Conservation (phyloP, 768 basidiomycete genomes). For the Gyrodon lividus region DNA sequence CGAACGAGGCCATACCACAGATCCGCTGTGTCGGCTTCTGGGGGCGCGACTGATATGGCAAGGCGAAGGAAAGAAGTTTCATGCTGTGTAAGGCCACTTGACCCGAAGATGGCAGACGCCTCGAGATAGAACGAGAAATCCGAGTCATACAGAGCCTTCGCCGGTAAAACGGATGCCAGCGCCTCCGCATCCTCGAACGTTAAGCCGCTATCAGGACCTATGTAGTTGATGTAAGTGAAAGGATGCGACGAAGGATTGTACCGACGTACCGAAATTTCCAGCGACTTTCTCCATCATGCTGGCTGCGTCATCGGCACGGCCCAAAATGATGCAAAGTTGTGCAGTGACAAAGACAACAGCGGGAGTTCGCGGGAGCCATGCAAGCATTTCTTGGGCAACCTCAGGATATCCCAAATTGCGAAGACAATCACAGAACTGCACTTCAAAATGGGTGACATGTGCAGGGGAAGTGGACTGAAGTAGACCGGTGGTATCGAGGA, state of each 20-base stretch:
- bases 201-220: conserved; percentile 50
- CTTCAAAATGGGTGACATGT: conserved; percentile 64
- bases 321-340: conserved; percentile 61
- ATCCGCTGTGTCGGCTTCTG: conserved; percentile 54
- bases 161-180: conserved; percentile 60
- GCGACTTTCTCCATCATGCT: conserved; percentile 71
- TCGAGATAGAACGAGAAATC: conserved; percentile 78
- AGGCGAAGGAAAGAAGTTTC: conserved; percentile 77
- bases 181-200: conserved; percentile 64
- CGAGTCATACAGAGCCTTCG: conserved; percentile 52
- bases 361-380: conserved; percentile 78
- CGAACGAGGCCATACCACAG: conserved; percentile 81
- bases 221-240: conserved; percentile 6
- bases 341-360: conserved; percentile 73
- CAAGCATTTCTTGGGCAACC: conserved; percentile 61
- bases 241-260: neutral
- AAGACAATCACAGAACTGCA: conserved; percentile 69
- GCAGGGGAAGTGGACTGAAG: conserved; percentile 69
- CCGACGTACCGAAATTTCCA: conserved; percentile 66
- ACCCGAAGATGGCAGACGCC: conserved; percentile 71
- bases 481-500: conserved; percentile 64
- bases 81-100: conserved; percentile 49
- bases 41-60: conserved; percentile 69
- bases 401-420: conserved; percentile 61
- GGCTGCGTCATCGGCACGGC: conserved; percentile 72